Percentiles rank a stretch among this genome's conserved stretches.
phyloP scores from a whole-genome alignment of 176 grass and related monocot species.

The Lolium rigidum region DNA sequence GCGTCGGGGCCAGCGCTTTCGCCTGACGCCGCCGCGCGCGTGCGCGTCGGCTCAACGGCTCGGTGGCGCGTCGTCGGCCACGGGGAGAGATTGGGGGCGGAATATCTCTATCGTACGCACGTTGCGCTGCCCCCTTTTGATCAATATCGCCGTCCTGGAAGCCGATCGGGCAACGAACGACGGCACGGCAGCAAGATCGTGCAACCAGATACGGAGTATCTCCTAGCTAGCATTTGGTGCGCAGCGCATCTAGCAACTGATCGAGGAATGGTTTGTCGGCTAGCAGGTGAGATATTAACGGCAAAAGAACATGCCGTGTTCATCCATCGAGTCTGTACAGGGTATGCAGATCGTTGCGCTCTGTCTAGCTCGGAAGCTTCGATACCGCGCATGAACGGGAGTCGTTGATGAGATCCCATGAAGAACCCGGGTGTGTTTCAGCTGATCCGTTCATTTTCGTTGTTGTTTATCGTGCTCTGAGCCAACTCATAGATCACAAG shows the following conservation, averaged over 20 bases:
- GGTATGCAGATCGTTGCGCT: too few relatives aligned
- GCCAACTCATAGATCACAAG: too few relatives aligned
- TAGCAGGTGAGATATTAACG: not conserved
- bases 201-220: not conserved
- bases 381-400: too few relatives aligned
- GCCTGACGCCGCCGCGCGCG: not conserved
- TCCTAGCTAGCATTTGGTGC: not conserved
- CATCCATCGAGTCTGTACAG: too few relatives aligned
- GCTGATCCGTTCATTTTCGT: too few relatives aligned
- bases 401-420: too few relatives aligned
- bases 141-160: not conserved
- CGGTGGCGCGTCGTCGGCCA: slow-evolving; percentile 36
- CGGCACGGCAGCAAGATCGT: not conserved
- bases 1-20: not conserved
- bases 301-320: too few relatives aligned
- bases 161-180: not conserved
- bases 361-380: too few relatives aligned
- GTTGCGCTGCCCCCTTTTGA: not conserved
- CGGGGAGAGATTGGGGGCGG: too few relatives aligned
- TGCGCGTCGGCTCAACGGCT: not conserved
- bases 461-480: too few relatives aligned
- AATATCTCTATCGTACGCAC: not conserved
- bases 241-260: not conserved
- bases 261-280: not conserved
- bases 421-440: too few relatives aligned